Evolutionary conservation across 176 grass and related monocot genomes (phyloP).

Genomic region (Chrysopogon serrulatus): DNA sequence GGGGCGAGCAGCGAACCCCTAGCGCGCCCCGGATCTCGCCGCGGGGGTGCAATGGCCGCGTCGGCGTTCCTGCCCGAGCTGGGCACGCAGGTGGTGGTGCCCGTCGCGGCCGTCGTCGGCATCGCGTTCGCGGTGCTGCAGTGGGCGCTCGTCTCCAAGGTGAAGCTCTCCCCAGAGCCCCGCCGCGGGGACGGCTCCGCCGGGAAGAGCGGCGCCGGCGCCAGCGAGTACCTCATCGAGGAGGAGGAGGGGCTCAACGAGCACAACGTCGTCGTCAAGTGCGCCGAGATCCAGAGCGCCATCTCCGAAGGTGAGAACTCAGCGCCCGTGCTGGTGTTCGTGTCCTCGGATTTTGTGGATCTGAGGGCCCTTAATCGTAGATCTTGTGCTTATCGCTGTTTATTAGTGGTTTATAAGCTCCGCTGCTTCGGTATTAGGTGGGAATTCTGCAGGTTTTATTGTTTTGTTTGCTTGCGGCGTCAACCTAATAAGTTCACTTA

Average conservation of each 20-base stretch:
- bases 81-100: constrained; percentile 63
- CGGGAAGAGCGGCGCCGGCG: constrained; percentile 54
- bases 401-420: background rate
- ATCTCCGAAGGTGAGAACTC: constrained; percentile 77
- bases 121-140: constrained; percentile 73
- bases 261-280: constrained; percentile 81
- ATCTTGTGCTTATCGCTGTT: background rate
- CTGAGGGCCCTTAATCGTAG: background rate
- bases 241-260: constrained; percentile 96
- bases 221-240: constrained; percentile 68
- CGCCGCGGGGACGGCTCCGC: constrained; percentile 1
- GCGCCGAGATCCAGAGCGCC: constrained; percentile 77
- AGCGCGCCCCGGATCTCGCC: background rate
- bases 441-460: background rate
- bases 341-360: background rate
- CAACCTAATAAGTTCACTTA: background rate
- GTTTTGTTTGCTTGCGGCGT: constrained; percentile 13
- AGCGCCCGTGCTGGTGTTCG: background rate
- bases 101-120: constrained; percentile 62
- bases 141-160: constrained; percentile 73
- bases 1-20: background rate
- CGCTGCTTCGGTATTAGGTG: background rate
- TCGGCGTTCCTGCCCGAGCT: constrained; percentile 63
- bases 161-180: constrained; percentile 49
- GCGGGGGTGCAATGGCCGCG: constrained; percentile 33